phyloP scores from a whole-genome alignment of 805 yeast species.

The Spathaspora girioi region DNA sequence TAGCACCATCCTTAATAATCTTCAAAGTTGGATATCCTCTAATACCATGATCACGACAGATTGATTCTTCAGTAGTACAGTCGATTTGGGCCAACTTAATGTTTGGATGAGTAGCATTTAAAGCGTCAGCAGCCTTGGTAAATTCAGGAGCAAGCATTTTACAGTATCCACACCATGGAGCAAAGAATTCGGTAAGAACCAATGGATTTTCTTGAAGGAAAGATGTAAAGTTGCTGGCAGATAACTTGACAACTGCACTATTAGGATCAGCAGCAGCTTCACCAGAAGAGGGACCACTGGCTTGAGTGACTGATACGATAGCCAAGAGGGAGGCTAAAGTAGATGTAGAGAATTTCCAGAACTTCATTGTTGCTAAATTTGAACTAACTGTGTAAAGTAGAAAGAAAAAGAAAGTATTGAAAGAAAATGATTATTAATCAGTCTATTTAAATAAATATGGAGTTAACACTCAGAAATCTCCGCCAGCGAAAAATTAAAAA shows the following conservation, averaged over 20 bases:
- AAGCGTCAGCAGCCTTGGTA: constrained; percentile 63
- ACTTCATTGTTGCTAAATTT: constrained; percentile 24
- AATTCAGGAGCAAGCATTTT: constrained; percentile 82
- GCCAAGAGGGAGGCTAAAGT: constrained; percentile 36
- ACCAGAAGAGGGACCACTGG: constrained; percentile 42
- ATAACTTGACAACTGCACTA: constrained; percentile 82
- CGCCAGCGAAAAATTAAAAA: neutral
- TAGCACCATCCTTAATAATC: constrained; percentile 59
- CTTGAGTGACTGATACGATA: constrained; percentile 28
- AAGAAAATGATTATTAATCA: neutral
- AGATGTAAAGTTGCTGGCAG: constrained; percentile 58
- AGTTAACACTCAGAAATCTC: neutral
- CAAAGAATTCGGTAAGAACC: constrained; percentile 83
- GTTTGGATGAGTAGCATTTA: constrained; percentile 48
- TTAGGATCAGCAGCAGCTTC: constrained; percentile 75
- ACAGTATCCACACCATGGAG: constrained; percentile 99
- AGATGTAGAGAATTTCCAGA: constrained; percentile 37
- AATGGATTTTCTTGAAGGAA: constrained; percentile 71
- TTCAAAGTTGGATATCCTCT: constrained; percentile 85
- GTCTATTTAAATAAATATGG: neutral
- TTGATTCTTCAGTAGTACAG: constrained; percentile 72
- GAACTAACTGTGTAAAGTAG: neutral
- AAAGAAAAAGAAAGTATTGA: neutral
- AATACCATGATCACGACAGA: constrained; percentile 65
- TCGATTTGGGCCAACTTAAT: constrained; percentile 80